Base-by-base conservation (phyloP, 495 filamentous ascomycete genomes). In the Aspergillus cavernicola region DNA sequence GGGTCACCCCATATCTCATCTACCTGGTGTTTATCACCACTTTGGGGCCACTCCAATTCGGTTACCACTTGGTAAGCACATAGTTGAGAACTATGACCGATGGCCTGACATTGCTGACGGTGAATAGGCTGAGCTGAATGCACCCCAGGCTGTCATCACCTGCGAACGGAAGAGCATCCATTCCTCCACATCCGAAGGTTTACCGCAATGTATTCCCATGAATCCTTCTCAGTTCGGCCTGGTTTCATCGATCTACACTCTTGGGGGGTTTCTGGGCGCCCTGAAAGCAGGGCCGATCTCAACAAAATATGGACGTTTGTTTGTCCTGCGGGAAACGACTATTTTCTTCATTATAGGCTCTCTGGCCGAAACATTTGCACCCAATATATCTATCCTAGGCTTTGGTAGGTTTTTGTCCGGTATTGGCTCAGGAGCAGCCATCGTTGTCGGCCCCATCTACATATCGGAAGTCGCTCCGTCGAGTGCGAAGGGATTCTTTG, bases 401-500 rank as follows among this genome's bases (percentile, higher is more conserved):
- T 47, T 89, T 20, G 93, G 93, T 20, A 78, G 95, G 26, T 75
- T 95, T 16, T 66, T 97, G 11, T 85, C 87, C 4, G 93, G 93
- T 6, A 57, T 96, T 2, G 93, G 87, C 6, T 87, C 91, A 7
- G 93, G 95, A 6, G 87, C 90, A 6, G 80, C 89, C 7, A 87
- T 91, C 8, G 93, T 97, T 19, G 86, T 95, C n/a, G 89, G 93
- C 0, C 93, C 93, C n/a, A 82, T 97, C 26, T 97, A 92, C 69
- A 87, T 98, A 52, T 90, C 89, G 15, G 95, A 98, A 66, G 77
- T 95, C 15, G 87, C 91, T 0, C 93, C 92, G 13, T 87, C 87
- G 0, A 70, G 71, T 4, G 79, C 87, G 43, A 85, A 86, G 36
- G 95, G 95, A 2, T 82, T 91, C 52, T 96, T 96, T 63, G 93